These are phyloP conservation scores for Trichoderma koningii DNA, from an alignment of 2,329 filamentous ascomycete genomes.

Conservation along the genomic window DNA sequence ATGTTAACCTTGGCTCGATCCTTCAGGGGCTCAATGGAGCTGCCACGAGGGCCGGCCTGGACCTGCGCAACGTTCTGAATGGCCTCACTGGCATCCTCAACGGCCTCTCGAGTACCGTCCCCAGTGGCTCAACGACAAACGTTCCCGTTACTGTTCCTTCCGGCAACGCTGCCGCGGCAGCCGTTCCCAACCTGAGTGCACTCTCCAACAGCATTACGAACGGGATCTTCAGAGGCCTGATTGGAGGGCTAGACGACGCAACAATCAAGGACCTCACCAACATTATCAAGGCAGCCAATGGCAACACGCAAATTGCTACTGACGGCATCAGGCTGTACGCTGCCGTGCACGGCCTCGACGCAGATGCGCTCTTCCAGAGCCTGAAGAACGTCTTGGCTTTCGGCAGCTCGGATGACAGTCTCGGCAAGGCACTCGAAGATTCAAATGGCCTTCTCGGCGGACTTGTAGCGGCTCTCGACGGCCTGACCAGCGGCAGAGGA, in stretches of 20 bases:
- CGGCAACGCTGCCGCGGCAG: background rate
- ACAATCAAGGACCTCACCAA: background rate
- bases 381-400: background rate
- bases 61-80: background rate
- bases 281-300: background rate
- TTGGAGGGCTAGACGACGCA: background rate
- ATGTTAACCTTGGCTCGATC: background rate
- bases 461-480: background rate
- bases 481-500: background rate
- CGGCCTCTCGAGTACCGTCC: background rate
- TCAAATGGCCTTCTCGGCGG: constrained; percentile 1
- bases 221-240: background rate
- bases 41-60: background rate
- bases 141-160: background rate
- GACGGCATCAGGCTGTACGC: background rate
- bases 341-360: background rate
- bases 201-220: background rate
- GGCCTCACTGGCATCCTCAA: background rate
- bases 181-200: background rate
- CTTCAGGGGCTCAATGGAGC: constrained; percentile 1
- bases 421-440: background rate
- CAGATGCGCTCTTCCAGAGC: background rate
- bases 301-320: background rate
- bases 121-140: background rate
- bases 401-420: background rate